Conservation (phyloP, 1,284 basidiomycete species). For the Jaminaea rosea region DNA sequence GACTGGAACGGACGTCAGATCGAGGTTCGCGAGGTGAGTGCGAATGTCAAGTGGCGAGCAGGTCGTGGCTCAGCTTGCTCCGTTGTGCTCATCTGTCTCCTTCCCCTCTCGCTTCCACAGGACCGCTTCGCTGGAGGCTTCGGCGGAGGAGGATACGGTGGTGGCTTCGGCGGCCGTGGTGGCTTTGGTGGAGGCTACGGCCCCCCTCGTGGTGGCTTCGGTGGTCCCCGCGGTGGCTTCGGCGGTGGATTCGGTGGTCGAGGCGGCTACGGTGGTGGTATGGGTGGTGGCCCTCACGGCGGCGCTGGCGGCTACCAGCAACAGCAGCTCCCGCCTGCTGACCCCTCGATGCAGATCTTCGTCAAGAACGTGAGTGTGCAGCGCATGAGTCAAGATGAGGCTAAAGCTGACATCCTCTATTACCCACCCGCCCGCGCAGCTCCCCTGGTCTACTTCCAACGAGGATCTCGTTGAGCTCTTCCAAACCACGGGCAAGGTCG, state of each 20-base stretch:
- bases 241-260: slow-evolving; percentile 54
- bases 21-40: slow-evolving; percentile 27
- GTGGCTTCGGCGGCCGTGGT: slow-evolving; percentile 54
- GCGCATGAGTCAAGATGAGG: no score
- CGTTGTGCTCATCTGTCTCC: not conserved
- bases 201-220: slow-evolving; percentile 54
- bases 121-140: slow-evolving; percentile 49
- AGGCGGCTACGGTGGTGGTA: slow-evolving; percentile 57
- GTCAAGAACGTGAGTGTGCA: slow-evolving; percentile 67
- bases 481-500: slow-evolving; percentile 90
- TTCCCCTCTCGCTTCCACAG: slow-evolving; percentile 13
- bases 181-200: slow-evolving; percentile 53
- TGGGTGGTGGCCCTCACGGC: slow-evolving; percentile 50
- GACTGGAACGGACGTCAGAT: slow-evolving; percentile 32
- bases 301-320: slow-evolving; percentile 45
- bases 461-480: slow-evolving; percentile 96
- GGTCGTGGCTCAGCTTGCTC: not conserved
- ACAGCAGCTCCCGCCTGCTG: slow-evolving; percentile 48
- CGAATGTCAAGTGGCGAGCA: slow-evolving; percentile 48
- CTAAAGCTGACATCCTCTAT: not conserved
- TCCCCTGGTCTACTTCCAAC: slow-evolving; percentile 98
- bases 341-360: slow-evolving; percentile 92
- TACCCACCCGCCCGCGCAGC: slow-evolving; percentile 11
- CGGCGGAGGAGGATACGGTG: slow-evolving; percentile 55
- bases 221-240: slow-evolving; percentile 57